A percentile compares a stretch with the other conserved stretches of the same genome.
Evolutionary conservation across 2,329 filamentous ascomycete genomes (phyloP).

Genomic region (Phyllachora maydis): DNA sequence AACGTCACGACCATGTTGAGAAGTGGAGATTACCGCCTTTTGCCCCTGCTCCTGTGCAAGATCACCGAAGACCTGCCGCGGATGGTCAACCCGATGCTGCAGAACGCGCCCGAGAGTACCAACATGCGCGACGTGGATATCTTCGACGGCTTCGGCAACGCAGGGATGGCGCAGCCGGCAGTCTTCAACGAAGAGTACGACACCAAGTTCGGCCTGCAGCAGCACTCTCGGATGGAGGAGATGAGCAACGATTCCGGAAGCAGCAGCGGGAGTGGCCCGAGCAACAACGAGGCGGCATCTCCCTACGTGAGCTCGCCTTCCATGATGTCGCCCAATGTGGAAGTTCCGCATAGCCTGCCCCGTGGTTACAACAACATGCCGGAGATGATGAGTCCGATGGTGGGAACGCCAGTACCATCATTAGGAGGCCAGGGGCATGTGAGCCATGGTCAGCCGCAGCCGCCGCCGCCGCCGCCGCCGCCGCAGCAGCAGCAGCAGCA

Average conservation of each 20-base stretch:
- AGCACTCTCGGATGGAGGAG: constrained; percentile 19
- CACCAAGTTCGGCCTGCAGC: constrained; percentile 20
- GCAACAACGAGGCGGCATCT: constrained; percentile 21
- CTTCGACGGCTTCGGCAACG: constrained; percentile 44
- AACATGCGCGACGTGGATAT: constrained; percentile 32
- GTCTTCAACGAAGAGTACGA: constrained; percentile 27
- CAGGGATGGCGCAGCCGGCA: constrained; percentile 34
- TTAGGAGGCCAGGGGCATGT: too few species aligned
- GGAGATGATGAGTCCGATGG: constrained; percentile 33
- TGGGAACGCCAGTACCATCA: too few species aligned
- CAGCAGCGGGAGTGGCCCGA: constrained; percentile 12
- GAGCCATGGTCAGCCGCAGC: too few species aligned
- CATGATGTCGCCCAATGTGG: constrained; percentile 30
- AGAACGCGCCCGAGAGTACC: constrained; percentile 36
- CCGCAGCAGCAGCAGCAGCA: too few species aligned
- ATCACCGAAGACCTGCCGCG: constrained; percentile 50
- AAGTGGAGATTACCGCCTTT: constrained; percentile 55
- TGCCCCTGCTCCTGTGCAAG: constrained; percentile 59
- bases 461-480: too few species aligned
- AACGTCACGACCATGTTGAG: constrained; percentile 49
- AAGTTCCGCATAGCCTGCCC: constrained; percentile 21
- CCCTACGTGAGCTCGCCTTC: constrained; percentile 30
- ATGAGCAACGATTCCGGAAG: constrained; percentile 15
- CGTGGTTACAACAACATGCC: constrained; percentile 25
- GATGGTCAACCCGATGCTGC: constrained; percentile 37